A percentile compares a stretch with the other conserved stretches of the same genome.
phyloP scores from a whole-genome alignment of 768 basidiomycete genomes.

The Cyathus striatus region DNA sequence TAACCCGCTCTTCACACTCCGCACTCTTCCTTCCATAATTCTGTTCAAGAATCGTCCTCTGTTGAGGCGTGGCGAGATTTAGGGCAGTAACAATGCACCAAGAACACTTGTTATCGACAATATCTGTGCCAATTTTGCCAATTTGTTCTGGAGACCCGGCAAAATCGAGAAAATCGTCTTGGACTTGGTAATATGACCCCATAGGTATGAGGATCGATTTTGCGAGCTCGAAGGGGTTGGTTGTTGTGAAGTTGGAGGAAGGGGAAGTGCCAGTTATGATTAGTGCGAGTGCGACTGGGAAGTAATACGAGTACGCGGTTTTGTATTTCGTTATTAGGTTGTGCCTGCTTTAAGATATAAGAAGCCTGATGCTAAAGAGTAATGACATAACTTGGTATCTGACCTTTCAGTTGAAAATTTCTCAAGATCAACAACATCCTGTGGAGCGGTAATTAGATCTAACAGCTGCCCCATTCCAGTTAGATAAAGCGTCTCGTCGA shows the following conservation, averaged over 20 bases:
- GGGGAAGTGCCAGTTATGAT: slow-evolving; percentile 64
- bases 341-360: slow-evolving; percentile 46
- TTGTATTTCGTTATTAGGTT: slow-evolving; percentile 94
- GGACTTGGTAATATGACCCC: slow-evolving; percentile 98
- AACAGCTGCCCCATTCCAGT: slow-evolving; percentile 97
- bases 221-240: slow-evolving; percentile 67
- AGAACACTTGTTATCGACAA: slow-evolving; percentile 97
- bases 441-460: slow-evolving; percentile 93
- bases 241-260: slow-evolving; percentile 28
- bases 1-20: slow-evolving; percentile 36
- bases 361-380: neutral
- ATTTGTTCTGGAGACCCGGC: slow-evolving; percentile 86
- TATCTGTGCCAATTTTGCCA: slow-evolving; percentile 97
- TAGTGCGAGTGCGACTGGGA: slow-evolving; percentile 94
- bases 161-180: slow-evolving; percentile 96
- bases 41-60: slow-evolving; percentile 52
- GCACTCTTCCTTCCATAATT: slow-evolving; percentile 54
- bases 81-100: slow-evolving; percentile 94
- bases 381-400: slow-evolving; percentile 9
- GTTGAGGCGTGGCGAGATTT: slow-evolving; percentile 43
- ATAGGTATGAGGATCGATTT: slow-evolving; percentile 82
- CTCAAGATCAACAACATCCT: slow-evolving; percentile 79
- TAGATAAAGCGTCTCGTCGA: slow-evolving; percentile 86
- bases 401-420: slow-evolving; percentile 87
- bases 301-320: slow-evolving; percentile 96